A percentile compares a stretch with the other conserved stretches of the same genome.
Evolutionary conservation across 2,329 filamentous ascomycete genomes (phyloP).

Genomic region (Elsinoe australis): DNA sequence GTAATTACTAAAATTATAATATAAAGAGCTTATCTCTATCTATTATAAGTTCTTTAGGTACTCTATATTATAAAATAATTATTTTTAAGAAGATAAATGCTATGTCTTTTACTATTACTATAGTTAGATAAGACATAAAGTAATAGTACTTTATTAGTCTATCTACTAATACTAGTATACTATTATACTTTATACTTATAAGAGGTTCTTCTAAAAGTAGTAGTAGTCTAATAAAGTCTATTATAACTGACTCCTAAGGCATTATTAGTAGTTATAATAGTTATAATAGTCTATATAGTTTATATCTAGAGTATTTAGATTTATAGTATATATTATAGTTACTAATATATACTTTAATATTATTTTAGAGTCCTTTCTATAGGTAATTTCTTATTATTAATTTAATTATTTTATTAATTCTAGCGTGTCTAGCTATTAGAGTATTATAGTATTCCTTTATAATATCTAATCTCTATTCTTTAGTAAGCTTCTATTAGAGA

Average conservation of each 20-base stretch:
- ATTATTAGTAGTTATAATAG: neutral
- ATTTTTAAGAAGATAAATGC: slow-evolving; percentile 3
- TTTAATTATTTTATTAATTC: too few relatives aligned
- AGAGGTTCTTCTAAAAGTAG: slow-evolving; percentile 5
- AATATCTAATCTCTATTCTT: slow-evolving; percentile 3
- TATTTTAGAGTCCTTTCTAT: slow-evolving; percentile 4
- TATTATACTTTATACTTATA: slow-evolving; percentile 4
- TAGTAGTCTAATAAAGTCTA: slow-evolving; percentile 6
- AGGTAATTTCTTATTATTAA: slow-evolving; percentile 9
- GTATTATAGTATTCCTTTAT: neutral
- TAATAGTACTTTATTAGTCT: slow-evolving; percentile 7
- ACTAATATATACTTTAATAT: neutral
- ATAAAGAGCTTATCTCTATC: slow-evolving; percentile 19
- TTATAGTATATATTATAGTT: neutral
- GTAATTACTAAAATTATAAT: slow-evolving; percentile 16
- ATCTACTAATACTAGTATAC: slow-evolving; percentile 4
- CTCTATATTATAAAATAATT: slow-evolving; percentile 12
- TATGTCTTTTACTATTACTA: neutral
- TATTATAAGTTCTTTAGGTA: slow-evolving; percentile 2
- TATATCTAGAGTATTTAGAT: neutral
- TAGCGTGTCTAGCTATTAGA: neutral
- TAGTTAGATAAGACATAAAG: neutral
- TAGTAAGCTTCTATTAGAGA: neutral
- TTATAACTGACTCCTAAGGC: neutral
- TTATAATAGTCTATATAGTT: slow-evolving; percentile 3